Evolutionary conservation across 2,329 filamentous ascomycete genomes (phyloP).

Genomic region (Pestalotiopsis sp.): DNA sequence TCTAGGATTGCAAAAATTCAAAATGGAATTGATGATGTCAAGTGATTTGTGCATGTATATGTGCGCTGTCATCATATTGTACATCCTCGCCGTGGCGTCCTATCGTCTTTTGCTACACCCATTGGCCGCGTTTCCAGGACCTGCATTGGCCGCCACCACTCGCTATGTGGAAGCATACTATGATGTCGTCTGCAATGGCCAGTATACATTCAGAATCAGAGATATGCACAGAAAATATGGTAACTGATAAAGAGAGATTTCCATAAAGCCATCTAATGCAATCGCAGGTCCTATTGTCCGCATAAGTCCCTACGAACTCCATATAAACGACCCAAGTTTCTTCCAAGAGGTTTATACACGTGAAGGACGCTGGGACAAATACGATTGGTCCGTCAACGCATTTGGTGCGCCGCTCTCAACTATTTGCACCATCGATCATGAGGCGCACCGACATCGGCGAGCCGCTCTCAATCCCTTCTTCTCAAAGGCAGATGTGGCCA

Average conservation of each 20-base stretch:
- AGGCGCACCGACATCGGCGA: slow-evolving; percentile 12
- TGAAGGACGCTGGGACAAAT: slow-evolving; percentile 15
- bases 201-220: slow-evolving; percentile 18
- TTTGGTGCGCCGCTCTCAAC: neutral
- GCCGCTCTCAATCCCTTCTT: slow-evolving; percentile 1
- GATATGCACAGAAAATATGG: slow-evolving; percentile 22
- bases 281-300: slow-evolving; percentile 5
- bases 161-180: slow-evolving; percentile 21
- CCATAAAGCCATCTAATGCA: neutral
- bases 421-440: slow-evolving; percentile 13
- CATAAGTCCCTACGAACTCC: slow-evolving; percentile 9
- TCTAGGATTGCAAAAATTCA: neutral
- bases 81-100: neutral
- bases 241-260: neutral
- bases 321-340: neutral
- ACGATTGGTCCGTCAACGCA: neutral
- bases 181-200: slow-evolving; percentile 19
- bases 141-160: slow-evolving; percentile 19
- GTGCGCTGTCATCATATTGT: neutral
- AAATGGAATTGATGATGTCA: neutral
- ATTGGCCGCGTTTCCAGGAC: slow-evolving; percentile 19
- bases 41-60: neutral
- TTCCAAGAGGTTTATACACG: neutral
- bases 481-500: neutral
- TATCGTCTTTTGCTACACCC: slow-evolving; percentile 12